Evolutionary conservation across 345 rosid species (phyloP), one percentile per base, ranked within the genome.

Genomic region (Populus tremula): DNA sequence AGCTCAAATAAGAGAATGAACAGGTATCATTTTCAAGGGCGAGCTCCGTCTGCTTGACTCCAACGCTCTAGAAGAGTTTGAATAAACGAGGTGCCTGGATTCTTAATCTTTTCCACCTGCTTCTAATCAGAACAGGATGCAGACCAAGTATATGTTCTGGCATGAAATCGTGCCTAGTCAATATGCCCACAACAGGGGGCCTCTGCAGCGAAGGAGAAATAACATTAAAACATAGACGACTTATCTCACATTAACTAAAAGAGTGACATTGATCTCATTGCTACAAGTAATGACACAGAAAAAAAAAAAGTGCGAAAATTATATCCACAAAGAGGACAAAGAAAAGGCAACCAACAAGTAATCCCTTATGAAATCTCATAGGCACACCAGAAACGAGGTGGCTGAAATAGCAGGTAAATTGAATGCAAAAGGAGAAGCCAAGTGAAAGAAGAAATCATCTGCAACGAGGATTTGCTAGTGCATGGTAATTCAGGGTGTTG

Each of bases 121-220:
- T 86, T 53, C 80, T 79, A 11, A 59, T 69, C 62, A 87, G 86
- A 29, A 83, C 47, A 1, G 98, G 98, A 77, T 89, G 92, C 89
- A 93, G 78, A 72, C 86, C 88, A 83, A 92, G 75, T 78, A 92
- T 78, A 78, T 96, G 98, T 83, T 87, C 94, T 1, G 93, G 89
- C 97, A 93, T 95, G 92, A 95, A 95, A 83, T 93, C 99, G 29
- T 93, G 98, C 86, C 97, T 85, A 9, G 99, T 92, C 73, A 95
- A 73, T 82, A 95, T 90, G 25, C 98, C 98, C 74, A 90, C 93
- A 38, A 93, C 87, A 2, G 98, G 96, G 20, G 89, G 84, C 77
- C 92, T 86, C 98, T 93, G 92, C 87, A 87, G 73, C 69, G 17
- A 21, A 69, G 53, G 63, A 59, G 45, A 69, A 53, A 71, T 38